Conservation (phyloP, 2,329 filamentous ascomycete species). For the Aspergillus jensenii region DNA sequence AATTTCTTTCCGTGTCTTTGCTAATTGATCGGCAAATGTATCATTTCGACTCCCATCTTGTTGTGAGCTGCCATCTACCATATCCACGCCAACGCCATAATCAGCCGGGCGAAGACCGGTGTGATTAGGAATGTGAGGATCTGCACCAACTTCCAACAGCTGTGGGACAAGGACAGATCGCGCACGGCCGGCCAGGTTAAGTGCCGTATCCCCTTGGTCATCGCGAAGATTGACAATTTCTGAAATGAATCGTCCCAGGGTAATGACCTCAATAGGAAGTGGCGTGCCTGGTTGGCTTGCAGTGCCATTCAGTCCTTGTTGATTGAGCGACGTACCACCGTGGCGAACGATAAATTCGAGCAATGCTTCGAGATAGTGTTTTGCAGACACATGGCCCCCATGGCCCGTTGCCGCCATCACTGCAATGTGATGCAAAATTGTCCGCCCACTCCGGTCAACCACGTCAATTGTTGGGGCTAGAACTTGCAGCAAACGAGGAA, state of each 20-base stretch:
- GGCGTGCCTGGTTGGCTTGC: slow-evolving; percentile 26
- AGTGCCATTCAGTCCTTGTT: slow-evolving; percentile 39
- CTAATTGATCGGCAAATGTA: slow-evolving; percentile 44
- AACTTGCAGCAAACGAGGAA: slow-evolving; percentile 85
- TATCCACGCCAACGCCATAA: slow-evolving; percentile 82
- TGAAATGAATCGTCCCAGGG: slow-evolving; percentile 88
- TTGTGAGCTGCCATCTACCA: slow-evolving; percentile 49
- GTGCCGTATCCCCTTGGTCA: slow-evolving; percentile 87
- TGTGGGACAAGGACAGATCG: slow-evolving; percentile 98
- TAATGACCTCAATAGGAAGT: slow-evolving; percentile 64
- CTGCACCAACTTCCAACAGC: slow-evolving; percentile 88
- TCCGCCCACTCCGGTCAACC: slow-evolving; percentile 82
- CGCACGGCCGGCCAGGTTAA: slow-evolving; percentile 91
- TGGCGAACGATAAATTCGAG: slow-evolving; percentile 93
- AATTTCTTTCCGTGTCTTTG: slow-evolving; percentile 47
- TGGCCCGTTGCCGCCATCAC: slow-evolving; percentile 95
- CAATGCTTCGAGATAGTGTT: slow-evolving; percentile 93
- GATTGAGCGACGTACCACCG: slow-evolving; percentile 63
- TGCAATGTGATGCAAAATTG: slow-evolving; percentile 93
- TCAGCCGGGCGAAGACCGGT: slow-evolving; percentile 87
- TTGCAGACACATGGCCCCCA: slow-evolving; percentile 76
- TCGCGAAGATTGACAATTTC: slow-evolving; percentile 97
- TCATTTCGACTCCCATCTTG: slow-evolving; percentile 48
- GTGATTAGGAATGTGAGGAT: slow-evolving; percentile 87
- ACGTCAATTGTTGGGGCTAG: slow-evolving; percentile 88